Evolutionary conservation across 306 rosid genomes (phyloP).

Genomic region (Medicago ruthenica): DNA sequence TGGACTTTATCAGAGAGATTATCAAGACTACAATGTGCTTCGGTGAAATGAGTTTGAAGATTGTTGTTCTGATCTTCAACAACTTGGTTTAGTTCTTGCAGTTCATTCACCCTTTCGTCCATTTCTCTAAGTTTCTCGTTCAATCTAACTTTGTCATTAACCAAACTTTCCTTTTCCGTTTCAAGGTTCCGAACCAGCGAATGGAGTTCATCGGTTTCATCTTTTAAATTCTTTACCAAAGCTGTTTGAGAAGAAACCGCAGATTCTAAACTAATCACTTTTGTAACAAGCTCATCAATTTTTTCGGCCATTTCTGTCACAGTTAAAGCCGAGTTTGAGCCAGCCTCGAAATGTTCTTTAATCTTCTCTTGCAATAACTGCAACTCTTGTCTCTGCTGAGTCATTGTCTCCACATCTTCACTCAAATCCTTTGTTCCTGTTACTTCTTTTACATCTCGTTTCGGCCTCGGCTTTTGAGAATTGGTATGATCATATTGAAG

Average conservation of each 20-base stretch:
- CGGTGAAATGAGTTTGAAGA: constrained; percentile 68
- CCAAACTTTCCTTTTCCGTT: constrained; percentile 61
- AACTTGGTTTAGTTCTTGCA: constrained; percentile 63
- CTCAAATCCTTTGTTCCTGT: constrained; percentile 37
- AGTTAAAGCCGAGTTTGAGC: constrained; percentile 53
- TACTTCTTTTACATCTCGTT: constrained; percentile 36
- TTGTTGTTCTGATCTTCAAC: constrained; percentile 61
- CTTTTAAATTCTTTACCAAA: constrained; percentile 62
- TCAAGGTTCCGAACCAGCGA: constrained; percentile 65
- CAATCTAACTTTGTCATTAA: constrained; percentile 56
- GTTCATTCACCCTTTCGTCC: constrained; percentile 62
- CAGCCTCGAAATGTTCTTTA: constrained; percentile 61
- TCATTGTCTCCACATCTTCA: constrained; percentile 38
- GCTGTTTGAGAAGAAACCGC: constrained; percentile 80
- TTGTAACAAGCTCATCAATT: constrained; percentile 81
- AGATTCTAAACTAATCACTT: constrained; percentile 77
- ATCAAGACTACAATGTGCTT: constrained; percentile 66
- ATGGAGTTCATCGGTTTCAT: constrained; percentile 75
- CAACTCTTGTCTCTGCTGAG: constrained; percentile 55
- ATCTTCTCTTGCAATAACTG: constrained; percentile 58
- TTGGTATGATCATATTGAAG: constrained; percentile 38
- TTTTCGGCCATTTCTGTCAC: constrained; percentile 88
- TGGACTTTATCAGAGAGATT: constrained; percentile 65
- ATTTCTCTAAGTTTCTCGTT: constrained; percentile 61
- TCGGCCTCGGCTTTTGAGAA: constrained; percentile 32